These are phyloP conservation scores for Schizophyllum amplum DNA, from an alignment of 1,284 basidiomycete genomes.

Conservation along the genomic window DNA sequence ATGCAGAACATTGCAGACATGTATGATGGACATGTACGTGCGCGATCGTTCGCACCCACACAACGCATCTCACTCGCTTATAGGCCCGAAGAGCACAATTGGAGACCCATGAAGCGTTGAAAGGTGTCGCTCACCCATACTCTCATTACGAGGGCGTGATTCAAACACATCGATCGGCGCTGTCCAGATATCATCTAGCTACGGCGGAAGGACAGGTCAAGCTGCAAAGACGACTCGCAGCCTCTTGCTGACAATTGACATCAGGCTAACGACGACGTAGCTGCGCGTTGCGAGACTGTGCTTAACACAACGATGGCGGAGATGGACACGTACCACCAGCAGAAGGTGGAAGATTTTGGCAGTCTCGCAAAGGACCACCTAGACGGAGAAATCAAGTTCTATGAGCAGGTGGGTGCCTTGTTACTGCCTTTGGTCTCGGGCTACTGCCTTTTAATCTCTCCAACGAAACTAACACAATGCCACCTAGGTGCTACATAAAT, in stretches of 20 bases:
- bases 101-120: slow-evolving; percentile 67
- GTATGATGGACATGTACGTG: slow-evolving; percentile 64
- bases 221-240: too few species aligned
- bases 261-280: slow-evolving; percentile 57
- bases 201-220: slow-evolving; percentile 29
- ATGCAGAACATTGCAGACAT: slow-evolving; percentile 69
- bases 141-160: slow-evolving; percentile 66
- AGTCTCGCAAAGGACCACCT: slow-evolving; percentile 56
- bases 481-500: slow-evolving; percentile 43
- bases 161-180: slow-evolving; percentile 61
- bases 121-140: slow-evolving; percentile 66
- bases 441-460: background rate
- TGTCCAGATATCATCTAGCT: slow-evolving; percentile 54
- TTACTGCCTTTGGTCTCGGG: background rate
- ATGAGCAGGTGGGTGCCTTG: slow-evolving; percentile 48
- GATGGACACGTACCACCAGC: slow-evolving; percentile 71
- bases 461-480: background rate
- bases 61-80: background rate
- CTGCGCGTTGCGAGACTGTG: slow-evolving; percentile 77
- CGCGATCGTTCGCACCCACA: background rate
- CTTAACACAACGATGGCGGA: slow-evolving; percentile 84
- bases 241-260: background rate
- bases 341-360: slow-evolving; percentile 65
- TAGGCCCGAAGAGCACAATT: slow-evolving; percentile 68
- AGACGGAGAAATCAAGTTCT: slow-evolving; percentile 67